phyloP scores from a whole-genome alignment of 2,329 filamentous ascomycete genomes.

The Berkeleyomyces rouxiae region DNA sequence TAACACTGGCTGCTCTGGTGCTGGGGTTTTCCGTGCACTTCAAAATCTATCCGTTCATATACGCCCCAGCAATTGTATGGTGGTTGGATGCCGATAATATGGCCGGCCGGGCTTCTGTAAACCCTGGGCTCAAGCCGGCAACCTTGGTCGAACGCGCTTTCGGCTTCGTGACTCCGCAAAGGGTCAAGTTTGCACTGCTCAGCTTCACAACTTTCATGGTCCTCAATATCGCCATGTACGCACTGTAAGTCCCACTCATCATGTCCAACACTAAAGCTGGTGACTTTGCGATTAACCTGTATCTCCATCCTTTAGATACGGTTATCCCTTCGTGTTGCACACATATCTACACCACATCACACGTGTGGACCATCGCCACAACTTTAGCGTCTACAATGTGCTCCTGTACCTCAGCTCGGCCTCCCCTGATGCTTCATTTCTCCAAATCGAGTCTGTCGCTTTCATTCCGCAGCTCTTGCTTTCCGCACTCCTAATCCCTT shows the following conservation, averaged over 20 bases:
- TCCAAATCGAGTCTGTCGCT: slow-evolving; percentile 58
- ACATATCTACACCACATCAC: slow-evolving; percentile 88
- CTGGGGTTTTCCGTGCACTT: slow-evolving; percentile 83
- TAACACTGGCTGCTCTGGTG: slow-evolving; percentile 52
- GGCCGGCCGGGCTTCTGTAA: slow-evolving; percentile 13
- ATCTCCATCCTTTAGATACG: slow-evolving; percentile 42
- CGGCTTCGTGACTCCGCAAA: slow-evolving; percentile 33
- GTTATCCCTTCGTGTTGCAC: slow-evolving; percentile 65
- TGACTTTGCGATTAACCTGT: slow-evolving; percentile 8
- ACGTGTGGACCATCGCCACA: slow-evolving; percentile 89
- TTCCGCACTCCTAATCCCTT: slow-evolving; percentile 57
- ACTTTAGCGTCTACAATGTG: slow-evolving; percentile 93
- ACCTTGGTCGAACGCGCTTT: slow-evolving; percentile 16
- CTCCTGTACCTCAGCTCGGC: slow-evolving; percentile 77
- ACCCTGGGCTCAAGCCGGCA: not conserved
- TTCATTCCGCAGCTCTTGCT: slow-evolving; percentile 80
- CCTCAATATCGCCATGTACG: slow-evolving; percentile 68
- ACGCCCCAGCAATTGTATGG: slow-evolving; percentile 66
- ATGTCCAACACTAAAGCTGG: not conserved
- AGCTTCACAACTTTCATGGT: slow-evolving; percentile 57
- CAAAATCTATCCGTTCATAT: slow-evolving; percentile 98
- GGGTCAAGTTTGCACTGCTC: slow-evolving; percentile 41
- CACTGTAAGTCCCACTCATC: slow-evolving; percentile 33
- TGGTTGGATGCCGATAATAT: slow-evolving; percentile 51
- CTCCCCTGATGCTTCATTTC: slow-evolving; percentile 24